Percentiles rank a stretch among this genome's conserved stretches.
phyloP scores from a whole-genome alignment of 345 rosid species.

The Eucalyptus microcorys region DNA sequence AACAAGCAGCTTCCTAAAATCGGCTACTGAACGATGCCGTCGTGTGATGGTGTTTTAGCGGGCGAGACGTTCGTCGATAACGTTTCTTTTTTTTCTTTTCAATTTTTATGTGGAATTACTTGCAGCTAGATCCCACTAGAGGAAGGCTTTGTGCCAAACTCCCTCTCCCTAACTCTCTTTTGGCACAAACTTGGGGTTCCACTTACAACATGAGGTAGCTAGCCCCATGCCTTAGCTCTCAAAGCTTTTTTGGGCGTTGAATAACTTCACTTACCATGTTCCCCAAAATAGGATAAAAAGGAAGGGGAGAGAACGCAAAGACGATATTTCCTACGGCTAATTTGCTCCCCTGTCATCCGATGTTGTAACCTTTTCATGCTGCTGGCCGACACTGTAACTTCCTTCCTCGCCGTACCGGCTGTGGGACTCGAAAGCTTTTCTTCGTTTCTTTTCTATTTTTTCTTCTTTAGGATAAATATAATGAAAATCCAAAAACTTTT shows the following conservation, averaged over 20 bases:
- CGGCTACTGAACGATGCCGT: background rate
- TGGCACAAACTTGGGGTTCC: background rate
- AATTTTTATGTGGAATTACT: background rate
- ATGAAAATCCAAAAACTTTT: too few species aligned
- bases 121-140: background rate
- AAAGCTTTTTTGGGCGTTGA: background rate
- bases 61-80: background rate
- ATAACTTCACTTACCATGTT: background rate
- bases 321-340: background rate
- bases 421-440: background rate
- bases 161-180: background rate
- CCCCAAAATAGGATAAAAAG: background rate
- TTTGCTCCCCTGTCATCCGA: background rate
- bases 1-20: background rate
- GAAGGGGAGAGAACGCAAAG: background rate
- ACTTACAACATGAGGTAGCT: rapidly evolving
- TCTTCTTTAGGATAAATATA: too few species aligned
- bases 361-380: background rate
- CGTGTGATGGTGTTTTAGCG: background rate
- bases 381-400: background rate
- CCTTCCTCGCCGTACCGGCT: background rate
- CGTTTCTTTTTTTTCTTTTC: background rate
- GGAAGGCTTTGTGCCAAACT: background rate
- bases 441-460: background rate
- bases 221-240: background rate